Percentiles rank a stretch among this genome's conserved stretches.
phyloP scores from a whole-genome alignment of 768 basidiomycete species.

The Calocybe indica region DNA sequence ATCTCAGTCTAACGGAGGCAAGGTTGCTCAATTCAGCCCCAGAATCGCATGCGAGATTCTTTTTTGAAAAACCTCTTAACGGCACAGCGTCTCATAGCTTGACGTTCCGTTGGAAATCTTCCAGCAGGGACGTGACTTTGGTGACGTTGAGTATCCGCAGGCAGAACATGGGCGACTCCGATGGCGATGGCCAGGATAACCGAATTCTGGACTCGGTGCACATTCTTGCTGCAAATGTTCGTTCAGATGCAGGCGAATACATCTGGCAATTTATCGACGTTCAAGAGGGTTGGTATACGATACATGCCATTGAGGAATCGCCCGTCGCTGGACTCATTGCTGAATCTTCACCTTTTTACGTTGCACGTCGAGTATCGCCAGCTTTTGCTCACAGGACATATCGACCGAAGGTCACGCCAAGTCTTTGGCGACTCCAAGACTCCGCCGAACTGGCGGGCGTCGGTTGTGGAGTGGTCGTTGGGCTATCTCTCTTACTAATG shows the following conservation, averaged over 20 bases:
- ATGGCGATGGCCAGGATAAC: slow-evolving; percentile 14
- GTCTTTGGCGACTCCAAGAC: too few relatives aligned
- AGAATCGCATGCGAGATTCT: too few relatives aligned
- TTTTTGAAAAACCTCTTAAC: too few relatives aligned
- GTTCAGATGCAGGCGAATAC: slow-evolving; percentile 14
- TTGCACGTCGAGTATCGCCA: slow-evolving; percentile 13
- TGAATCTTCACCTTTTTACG: slow-evolving; percentile 23
- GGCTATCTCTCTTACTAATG: too few relatives aligned
- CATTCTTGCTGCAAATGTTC: slow-evolving; percentile 17
- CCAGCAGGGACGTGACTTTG: too few relatives aligned
- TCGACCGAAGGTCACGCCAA: too few relatives aligned
- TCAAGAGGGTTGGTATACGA: slow-evolving; percentile 25
- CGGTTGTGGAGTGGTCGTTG: too few relatives aligned
- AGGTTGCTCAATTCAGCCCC: too few relatives aligned
- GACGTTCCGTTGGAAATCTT: slow-evolving; percentile 2
- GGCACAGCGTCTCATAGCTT: slow-evolving; percentile 3
- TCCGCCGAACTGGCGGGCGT: too few relatives aligned
- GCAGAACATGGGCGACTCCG: background rate
- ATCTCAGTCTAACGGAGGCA: too few relatives aligned
- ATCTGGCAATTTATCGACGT: slow-evolving; percentile 26
- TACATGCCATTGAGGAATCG: slow-evolving; percentile 16
- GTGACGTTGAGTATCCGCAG: background rate
- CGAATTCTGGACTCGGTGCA: background rate
- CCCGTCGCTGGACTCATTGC: slow-evolving; percentile 10
- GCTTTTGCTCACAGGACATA: slow-evolving; percentile 12